phyloP scores from a whole-genome alignment of 2,329 filamentous ascomycete genomes.

The Pseudocercospora vitis region DNA sequence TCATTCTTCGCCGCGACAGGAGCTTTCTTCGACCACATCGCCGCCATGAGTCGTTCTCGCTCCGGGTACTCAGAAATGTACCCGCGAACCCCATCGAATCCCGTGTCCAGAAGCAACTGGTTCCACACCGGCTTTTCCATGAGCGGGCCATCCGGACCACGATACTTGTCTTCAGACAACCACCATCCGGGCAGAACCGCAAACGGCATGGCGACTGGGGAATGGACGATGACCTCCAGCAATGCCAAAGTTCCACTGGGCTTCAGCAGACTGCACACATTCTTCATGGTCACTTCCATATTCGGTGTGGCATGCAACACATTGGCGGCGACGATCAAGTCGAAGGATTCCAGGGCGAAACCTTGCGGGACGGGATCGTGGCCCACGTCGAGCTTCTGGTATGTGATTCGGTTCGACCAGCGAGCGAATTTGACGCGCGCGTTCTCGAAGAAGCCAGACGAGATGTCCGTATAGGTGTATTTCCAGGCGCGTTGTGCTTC shows the following conservation, averaged over 20 bases:
- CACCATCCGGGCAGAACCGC: background rate
- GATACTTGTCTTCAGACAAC: background rate
- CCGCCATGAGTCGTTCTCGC: too few relatives aligned
- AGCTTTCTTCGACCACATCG: too few relatives aligned
- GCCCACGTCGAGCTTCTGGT: background rate
- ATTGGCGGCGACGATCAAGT: slow-evolving; percentile 28
- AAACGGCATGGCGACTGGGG: background rate
- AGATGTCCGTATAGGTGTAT: background rate
- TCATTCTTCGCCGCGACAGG: too few relatives aligned
- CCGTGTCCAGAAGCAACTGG: background rate
- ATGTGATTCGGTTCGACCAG: background rate
- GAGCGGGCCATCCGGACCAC: background rate
- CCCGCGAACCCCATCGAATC: background rate
- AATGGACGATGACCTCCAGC: slow-evolving; percentile 18
- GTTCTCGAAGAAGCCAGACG: background rate
- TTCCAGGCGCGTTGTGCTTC: background rate
- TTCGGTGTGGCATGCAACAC: slow-evolving; percentile 26
- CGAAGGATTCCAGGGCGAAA: background rate
- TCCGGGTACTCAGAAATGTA: background rate
- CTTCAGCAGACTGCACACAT: slow-evolving; percentile 27
- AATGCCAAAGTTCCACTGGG: slow-evolving; percentile 26
- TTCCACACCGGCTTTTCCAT: background rate
- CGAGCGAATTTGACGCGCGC: background rate
- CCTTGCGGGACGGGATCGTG: background rate
- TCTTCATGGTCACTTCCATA: slow-evolving; percentile 19